phyloP scores from a whole-genome alignment of 306 rosid species.

The Citrullus amarus region DNA sequence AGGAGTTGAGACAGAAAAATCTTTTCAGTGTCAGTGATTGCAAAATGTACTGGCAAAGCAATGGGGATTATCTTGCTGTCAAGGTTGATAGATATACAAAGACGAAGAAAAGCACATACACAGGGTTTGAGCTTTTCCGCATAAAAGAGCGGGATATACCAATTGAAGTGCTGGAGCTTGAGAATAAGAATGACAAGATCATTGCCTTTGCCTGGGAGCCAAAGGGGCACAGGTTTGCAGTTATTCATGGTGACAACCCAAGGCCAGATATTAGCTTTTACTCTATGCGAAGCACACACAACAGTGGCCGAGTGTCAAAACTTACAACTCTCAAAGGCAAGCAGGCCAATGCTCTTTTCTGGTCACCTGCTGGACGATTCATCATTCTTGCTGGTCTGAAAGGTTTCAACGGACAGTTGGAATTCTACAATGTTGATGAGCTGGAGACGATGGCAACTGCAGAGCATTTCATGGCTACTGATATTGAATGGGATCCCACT shows the following conservation, averaged over 20 bases:
- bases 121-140: conserved; percentile 78
- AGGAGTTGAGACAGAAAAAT: conserved; percentile 72
- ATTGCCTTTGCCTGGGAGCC: conserved; percentile 95
- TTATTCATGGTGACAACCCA: conserved; percentile 79
- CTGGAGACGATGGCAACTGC: conserved; percentile 75
- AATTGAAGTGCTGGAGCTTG: conserved; percentile 76
- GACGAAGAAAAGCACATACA: conserved; percentile 67
- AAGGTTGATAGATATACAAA: conserved; percentile 68
- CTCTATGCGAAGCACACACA: conserved; percentile 51
- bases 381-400: conserved; percentile 75
- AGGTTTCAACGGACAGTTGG: conserved; percentile 60
- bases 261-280: conserved; percentile 73
- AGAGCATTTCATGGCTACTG: conserved; percentile 79
- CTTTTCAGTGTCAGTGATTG: conserved; percentile 80
- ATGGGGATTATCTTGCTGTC: conserved; percentile 85
- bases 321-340: conserved; percentile 67
- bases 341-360: conserved; percentile 78
- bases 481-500: conserved; percentile 92
- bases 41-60: conserved; percentile 90
- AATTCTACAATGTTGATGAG: conserved; percentile 71
- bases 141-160: conserved; percentile 83
- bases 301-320: conserved; percentile 66
- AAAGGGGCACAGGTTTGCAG: conserved; percentile 70
- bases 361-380: conserved; percentile 76
- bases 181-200: conserved; percentile 80